These are phyloP conservation scores for Cyclotella atomus DNA, from an alignment of 108 stramenopile species.

Conservation along the genomic window DNA sequence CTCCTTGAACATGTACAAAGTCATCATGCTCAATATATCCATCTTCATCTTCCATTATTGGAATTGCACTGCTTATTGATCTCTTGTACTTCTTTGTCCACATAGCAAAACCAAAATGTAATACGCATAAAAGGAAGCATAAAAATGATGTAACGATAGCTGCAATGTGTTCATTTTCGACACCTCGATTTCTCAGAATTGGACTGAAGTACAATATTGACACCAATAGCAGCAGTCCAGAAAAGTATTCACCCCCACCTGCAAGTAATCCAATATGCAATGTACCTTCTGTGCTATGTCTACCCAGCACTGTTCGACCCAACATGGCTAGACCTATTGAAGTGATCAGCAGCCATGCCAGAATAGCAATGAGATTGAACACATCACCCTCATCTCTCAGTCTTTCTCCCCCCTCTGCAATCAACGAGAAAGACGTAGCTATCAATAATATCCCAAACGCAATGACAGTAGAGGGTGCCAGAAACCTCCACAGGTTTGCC, in stretches of 20 bases:
- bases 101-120: constrained; percentile 14
- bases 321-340: not conserved
- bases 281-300: constrained; percentile 12
- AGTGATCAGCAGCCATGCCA: constrained; percentile 7
- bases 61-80: constrained; percentile 12
- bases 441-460: constrained; percentile 4
- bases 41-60: constrained; percentile 3
- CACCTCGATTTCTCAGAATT: not conserved
- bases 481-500: constrained; percentile 14
- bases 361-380: constrained; percentile 13
- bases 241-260: constrained; percentile 15
- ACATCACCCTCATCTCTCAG: constrained; percentile 17
- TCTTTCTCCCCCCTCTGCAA: constrained; percentile 3
- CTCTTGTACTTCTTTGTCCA: constrained; percentile 18
- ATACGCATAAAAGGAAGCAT: constrained; percentile 1
- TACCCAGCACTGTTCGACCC: not conserved
- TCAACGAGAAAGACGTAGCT: not conserved
- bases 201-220: constrained; percentile 13
- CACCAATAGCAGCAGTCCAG: constrained; percentile 18
- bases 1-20: constrained; percentile 9
- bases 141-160: constrained; percentile 2
- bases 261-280: constrained; percentile 11
- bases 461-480: constrained; percentile 8
- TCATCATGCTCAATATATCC: constrained; percentile 13
- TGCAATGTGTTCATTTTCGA: constrained; percentile 8